phyloP scores from a whole-genome alignment of 2,329 filamentous ascomycete species.

The Cryphonectria parasitica region DNA sequence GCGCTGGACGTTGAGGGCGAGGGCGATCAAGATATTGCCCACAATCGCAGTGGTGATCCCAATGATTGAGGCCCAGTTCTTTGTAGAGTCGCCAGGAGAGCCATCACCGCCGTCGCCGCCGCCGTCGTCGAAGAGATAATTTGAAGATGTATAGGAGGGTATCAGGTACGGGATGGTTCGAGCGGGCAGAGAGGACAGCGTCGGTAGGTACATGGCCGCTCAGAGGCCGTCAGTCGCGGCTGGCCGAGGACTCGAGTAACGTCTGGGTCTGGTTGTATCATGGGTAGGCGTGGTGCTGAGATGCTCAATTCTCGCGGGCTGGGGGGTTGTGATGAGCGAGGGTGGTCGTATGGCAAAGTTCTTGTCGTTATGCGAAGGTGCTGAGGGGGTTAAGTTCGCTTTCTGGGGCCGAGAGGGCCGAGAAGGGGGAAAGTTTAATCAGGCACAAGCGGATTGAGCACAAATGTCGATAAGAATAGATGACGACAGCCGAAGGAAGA shows the following conservation, averaged over 20 bases:
- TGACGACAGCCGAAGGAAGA: conserved; percentile 12
- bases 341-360: background rate
- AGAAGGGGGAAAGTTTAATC: conserved; percentile 1
- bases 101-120: conserved; percentile 31
- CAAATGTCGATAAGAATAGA: conserved; percentile 14
- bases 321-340: background rate
- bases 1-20: conserved; percentile 94
- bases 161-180: conserved; percentile 24
- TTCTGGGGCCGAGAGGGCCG: background rate
- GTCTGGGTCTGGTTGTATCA: conserved; percentile 17
- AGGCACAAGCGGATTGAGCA: background rate
- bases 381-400: background rate
- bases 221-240: conserved; percentile 25
- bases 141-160: conserved; percentile 29
- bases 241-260: conserved; percentile 20
- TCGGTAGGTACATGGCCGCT: conserved; percentile 27
- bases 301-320: background rate
- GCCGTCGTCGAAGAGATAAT: conserved; percentile 30
- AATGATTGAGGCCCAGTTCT: conserved; percentile 89
- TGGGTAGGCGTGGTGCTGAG: conserved; percentile 12
- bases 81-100: conserved; percentile 43
- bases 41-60: conserved; percentile 91
- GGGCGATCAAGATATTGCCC: conserved; percentile 91
- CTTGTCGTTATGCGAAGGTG: background rate
- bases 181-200: conserved; percentile 19